phyloP scores from a whole-genome alignment of 1,139 yeast genomes.

The Candida sojae region DNA sequence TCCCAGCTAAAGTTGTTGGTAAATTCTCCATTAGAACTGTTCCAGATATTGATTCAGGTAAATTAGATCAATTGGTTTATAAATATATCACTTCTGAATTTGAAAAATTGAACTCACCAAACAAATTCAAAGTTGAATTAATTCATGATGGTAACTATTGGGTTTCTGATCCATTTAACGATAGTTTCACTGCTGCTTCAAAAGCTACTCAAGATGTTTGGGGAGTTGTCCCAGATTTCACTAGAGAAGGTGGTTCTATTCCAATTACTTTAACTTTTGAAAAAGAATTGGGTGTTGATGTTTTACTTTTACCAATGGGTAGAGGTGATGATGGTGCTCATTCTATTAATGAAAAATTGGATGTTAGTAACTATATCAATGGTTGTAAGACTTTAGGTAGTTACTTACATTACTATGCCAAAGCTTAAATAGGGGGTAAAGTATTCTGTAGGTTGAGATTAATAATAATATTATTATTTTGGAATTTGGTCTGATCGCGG shows the following conservation, averaged over 20 bases:
- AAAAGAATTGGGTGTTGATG: conserved; percentile 80
- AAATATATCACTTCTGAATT: conserved; percentile 69
- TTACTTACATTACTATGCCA: conserved; percentile 83
- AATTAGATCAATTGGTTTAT: conserved; percentile 76
- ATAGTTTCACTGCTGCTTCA: conserved; percentile 90
- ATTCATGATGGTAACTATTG: conserved; percentile 96
- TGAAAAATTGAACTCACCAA: conserved; percentile 70
- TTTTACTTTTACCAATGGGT: conserved; percentile 92
- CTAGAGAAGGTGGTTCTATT: conserved; percentile 98
- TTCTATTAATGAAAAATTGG: conserved; percentile 92
- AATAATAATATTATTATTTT: too few relatives aligned
- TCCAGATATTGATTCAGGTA: conserved; percentile 82
- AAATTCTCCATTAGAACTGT: conserved; percentile 97
- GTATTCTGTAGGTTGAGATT: too few relatives aligned
- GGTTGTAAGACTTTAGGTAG: conserved; percentile 96
- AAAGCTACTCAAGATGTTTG: conserved; percentile 93
- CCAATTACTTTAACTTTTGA: conserved; percentile 95
- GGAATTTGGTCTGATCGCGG: too few relatives aligned
- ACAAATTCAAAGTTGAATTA: conserved; percentile 68
- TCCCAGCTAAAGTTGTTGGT: conserved; percentile 92
- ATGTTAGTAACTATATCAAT: conserved; percentile 83
- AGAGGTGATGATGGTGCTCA: conserved; percentile 99
- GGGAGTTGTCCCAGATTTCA: conserved; percentile 92
- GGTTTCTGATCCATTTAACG: conserved; percentile 93
- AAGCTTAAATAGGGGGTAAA: conserved; percentile 17